Evolutionary conservation across 2,329 filamentous ascomycete species (phyloP).

Genomic region (Podosphaera xanthii): DNA sequence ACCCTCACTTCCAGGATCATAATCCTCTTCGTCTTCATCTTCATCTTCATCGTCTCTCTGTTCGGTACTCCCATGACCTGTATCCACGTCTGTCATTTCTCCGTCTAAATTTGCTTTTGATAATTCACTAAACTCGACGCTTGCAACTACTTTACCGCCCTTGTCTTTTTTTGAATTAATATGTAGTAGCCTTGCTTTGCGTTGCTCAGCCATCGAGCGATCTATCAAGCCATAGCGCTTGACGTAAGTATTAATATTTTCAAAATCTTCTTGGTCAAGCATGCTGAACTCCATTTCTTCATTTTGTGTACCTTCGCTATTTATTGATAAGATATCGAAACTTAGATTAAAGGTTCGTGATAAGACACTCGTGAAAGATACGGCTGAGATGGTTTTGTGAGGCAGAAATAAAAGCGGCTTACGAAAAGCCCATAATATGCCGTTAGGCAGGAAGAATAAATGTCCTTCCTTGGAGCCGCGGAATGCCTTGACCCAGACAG

Average conservation of each 20-base stretch:
- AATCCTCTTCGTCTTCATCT: conserved; percentile 30
- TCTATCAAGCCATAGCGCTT: conserved; percentile 38
- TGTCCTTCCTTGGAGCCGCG: conserved; percentile 46
- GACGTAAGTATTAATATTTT: conserved; percentile 40
- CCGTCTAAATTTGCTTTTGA: conserved; percentile 16
- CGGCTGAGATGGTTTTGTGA: conserved; percentile 32
- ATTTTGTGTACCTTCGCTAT: conserved; percentile 19
- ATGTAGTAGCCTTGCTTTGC: conserved; percentile 38
- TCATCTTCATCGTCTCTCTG: conserved; percentile 28
- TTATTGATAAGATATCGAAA: conserved; percentile 29
- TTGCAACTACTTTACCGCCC: conserved; percentile 19
- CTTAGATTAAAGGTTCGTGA: conserved; percentile 47
- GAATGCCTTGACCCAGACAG: conserved; percentile 43
- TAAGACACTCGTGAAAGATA: conserved; percentile 45
- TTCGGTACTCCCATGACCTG: neutral
- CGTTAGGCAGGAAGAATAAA: conserved; percentile 41
- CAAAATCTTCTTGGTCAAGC: conserved; percentile 46
- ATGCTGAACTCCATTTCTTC: conserved; percentile 46
- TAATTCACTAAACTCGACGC: conserved; percentile 17
- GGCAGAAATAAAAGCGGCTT: conserved; percentile 44
- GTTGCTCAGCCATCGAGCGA: conserved; percentile 43
- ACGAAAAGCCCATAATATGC: conserved; percentile 48
- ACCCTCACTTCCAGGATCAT: conserved; percentile 10
- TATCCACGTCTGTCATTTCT: conserved; percentile 34
- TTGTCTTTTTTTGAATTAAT: conserved; percentile 27